A percentile compares a stretch with the other conserved stretches of the same genome.
These are phyloP conservation scores for Lichtheimia ornata DNA, from an alignment of 371 early-diverging fungal species.

Conservation along the genomic window DNA sequence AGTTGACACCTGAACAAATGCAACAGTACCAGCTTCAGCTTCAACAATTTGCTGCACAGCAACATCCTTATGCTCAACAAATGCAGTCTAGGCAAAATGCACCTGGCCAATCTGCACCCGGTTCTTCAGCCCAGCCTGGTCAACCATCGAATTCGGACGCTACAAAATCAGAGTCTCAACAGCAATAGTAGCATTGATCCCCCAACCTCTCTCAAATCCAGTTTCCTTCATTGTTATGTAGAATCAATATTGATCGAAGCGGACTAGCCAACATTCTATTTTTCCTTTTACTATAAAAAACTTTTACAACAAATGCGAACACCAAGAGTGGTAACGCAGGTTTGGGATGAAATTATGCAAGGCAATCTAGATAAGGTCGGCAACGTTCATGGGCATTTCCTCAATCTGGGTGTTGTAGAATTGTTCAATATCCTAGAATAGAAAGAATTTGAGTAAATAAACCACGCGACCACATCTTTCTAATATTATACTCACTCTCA, in stretches of 20 bases:
- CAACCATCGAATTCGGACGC: conserved; percentile 10
- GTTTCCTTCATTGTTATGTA: no score
- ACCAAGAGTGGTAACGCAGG: background rate
- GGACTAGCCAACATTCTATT: no score
- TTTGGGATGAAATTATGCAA: conserved; percentile 12
- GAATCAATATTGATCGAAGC: no score
- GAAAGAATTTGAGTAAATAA: conserved; percentile 17
- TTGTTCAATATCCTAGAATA: conserved; percentile 76
- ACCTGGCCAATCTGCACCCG: conserved; percentile 4
- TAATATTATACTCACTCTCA: conserved; percentile 45
- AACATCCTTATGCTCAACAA: conserved; percentile 22
- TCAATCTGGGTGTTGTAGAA: conserved; percentile 98
- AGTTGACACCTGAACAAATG: conserved; percentile 45
- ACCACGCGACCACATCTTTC: background rate
- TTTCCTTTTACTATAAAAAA: background rate
- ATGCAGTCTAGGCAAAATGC: conserved; percentile 5
- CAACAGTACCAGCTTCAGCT: conserved; percentile 39
- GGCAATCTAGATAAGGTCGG: conserved; percentile 71
- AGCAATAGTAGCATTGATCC: background rate
- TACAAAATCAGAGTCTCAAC: conserved; percentile 6
- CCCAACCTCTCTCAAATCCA: background rate
- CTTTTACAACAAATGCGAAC: background rate
- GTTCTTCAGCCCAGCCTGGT: conserved; percentile 1
- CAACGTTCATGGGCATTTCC: conserved; percentile 93
- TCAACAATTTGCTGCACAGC: conserved; percentile 37